Evolutionary conservation across 2,329 filamentous ascomycete genomes (phyloP).

Genomic region (Botrytis aclada): DNA sequence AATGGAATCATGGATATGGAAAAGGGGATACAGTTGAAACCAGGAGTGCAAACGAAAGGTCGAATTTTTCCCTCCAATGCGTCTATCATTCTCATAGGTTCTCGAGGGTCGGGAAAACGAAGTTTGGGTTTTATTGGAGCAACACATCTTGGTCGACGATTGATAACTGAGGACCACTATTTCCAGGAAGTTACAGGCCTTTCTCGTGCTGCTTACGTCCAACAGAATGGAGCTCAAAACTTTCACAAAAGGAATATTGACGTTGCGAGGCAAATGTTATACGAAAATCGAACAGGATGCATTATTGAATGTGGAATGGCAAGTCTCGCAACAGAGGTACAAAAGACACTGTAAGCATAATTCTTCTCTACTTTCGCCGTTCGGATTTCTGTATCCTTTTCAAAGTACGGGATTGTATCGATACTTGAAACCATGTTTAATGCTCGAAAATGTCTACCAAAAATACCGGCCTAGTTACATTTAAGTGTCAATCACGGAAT

Average conservation of each 20-base stretch:
- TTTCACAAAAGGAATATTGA: constrained; percentile 63
- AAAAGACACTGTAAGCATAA: constrained; percentile 48
- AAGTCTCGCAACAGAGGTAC: constrained; percentile 40
- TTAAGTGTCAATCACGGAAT: neutral
- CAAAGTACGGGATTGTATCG: neutral
- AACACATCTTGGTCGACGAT: constrained; percentile 63
- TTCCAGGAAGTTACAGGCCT: constrained; percentile 64
- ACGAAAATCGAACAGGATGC: constrained; percentile 55
- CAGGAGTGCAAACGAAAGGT: constrained; percentile 25
- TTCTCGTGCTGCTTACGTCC: constrained; percentile 61
- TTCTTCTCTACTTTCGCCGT: neutral
- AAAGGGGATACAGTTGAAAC: constrained; percentile 27
- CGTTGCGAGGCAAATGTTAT: constrained; percentile 58
- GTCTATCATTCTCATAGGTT: constrained; percentile 70
- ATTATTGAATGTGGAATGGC: constrained; percentile 71
- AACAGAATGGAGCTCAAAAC: constrained; percentile 56
- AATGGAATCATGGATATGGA: constrained; percentile 21
- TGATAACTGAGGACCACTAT: constrained; percentile 66
- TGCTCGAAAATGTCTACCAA: neutral
- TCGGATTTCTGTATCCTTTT: neutral
- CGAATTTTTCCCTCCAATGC: constrained; percentile 47
- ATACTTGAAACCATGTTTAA: neutral
- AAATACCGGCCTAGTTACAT: neutral
- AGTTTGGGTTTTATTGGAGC: constrained; percentile 74
- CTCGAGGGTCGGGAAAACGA: constrained; percentile 72